Conservation (phyloP, 2,329 filamentous ascomycete genomes). For the Aureobasidium sp. region DNA sequence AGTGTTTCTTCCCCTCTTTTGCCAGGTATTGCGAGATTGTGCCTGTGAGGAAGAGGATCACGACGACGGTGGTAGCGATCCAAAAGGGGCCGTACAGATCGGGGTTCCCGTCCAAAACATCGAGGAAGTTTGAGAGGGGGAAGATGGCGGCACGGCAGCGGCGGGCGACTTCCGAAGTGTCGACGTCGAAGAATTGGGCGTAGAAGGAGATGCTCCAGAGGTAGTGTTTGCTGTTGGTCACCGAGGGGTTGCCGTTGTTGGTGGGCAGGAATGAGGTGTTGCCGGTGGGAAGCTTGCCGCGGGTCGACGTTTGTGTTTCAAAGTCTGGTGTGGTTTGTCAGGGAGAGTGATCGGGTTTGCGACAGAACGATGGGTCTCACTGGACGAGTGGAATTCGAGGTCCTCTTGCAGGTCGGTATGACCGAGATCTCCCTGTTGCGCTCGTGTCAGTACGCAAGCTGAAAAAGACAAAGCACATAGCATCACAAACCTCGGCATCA, state of each 20-base stretch:
- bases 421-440: conserved; percentile 83
- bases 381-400: conserved; percentile 95
- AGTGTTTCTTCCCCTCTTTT: conserved; percentile 58
- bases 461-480: neutral
- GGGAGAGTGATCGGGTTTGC: neutral
- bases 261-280: conserved; percentile 32
- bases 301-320: conserved; percentile 46
- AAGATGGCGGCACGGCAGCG: conserved; percentile 86
- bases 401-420: conserved; percentile 95
- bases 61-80: conserved; percentile 95
- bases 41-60: conserved; percentile 90
- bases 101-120: conserved; percentile 92
- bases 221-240: conserved; percentile 59
- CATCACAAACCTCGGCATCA: conserved; percentile 71
- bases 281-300: conserved; percentile 44
- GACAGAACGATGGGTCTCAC: conserved; percentile 34
- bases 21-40: conserved; percentile 90
- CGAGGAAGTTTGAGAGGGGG: conserved; percentile 89
- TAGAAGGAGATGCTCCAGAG: conserved; percentile 94
- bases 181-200: conserved; percentile 96
- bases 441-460: conserved; percentile 51
- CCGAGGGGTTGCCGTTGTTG: conserved; percentile 22
- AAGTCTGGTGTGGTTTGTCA: conserved; percentile 50
- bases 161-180: conserved; percentile 79
- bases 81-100: conserved; percentile 96